phyloP scores from a whole-genome alignment of 345 rosid species.

The Moricandia arvensis region DNA sequence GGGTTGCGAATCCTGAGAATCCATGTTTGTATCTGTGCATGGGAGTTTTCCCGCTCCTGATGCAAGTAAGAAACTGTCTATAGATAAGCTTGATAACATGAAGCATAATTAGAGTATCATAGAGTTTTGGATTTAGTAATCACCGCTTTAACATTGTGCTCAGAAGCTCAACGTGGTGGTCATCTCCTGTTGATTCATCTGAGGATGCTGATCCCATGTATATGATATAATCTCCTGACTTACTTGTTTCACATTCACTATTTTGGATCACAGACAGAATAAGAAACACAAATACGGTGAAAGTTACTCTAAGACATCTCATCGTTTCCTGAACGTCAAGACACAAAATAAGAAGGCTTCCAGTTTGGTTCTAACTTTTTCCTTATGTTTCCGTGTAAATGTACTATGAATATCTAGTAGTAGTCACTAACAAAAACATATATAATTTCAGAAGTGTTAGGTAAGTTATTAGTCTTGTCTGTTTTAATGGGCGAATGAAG shows the following conservation, averaged over 20 bases:
- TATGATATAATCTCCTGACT: constrained; percentile 28
- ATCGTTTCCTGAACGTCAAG: constrained; percentile 12
- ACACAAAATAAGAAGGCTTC: neutral
- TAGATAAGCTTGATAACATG: neutral
- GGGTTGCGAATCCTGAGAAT: constrained; percentile 32
- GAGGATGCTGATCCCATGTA: constrained; percentile 35
- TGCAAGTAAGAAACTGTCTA: constrained; percentile 17
- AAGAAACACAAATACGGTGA: neutral
- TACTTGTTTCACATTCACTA: constrained; percentile 14
- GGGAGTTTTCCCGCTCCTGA: constrained; percentile 20
- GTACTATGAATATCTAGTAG: neutral
- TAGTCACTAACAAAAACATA: neutral
- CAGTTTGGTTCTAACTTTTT: neutral
- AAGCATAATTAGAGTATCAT: neutral
- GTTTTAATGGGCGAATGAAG: neutral
- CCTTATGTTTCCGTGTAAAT: neutral
- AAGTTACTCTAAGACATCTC: neutral
- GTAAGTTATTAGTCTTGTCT: neutral
- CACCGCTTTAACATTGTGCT: constrained; percentile 27
- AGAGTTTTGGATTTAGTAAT: neutral
- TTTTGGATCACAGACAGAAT: constrained; percentile 24
- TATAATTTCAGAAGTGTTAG: neutral
- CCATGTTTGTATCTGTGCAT: constrained; percentile 30
- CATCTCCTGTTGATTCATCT: constrained; percentile 12
- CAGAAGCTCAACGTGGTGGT: constrained; percentile 26